These are phyloP conservation scores for Wickerhamomyces kurtzmanii DNA, from an alignment of 805 yeast species.

Conservation along the genomic window DNA sequence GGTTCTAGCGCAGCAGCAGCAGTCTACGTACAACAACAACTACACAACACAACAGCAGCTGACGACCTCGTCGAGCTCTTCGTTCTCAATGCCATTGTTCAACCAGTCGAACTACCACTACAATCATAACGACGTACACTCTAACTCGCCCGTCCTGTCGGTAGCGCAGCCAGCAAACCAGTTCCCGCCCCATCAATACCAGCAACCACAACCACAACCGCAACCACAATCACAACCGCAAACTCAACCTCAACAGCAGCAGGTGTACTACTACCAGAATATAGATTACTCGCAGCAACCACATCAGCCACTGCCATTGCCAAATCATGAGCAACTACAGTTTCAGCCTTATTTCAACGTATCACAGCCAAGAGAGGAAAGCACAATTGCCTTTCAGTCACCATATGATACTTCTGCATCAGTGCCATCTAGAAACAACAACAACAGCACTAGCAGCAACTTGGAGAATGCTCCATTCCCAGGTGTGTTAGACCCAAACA, in stretches of 20 bases:
- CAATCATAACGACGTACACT: neutral
- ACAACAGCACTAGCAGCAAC: neutral
- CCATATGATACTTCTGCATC: neutral
- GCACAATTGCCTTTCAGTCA: too few species aligned
- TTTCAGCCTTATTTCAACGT: too few species aligned
- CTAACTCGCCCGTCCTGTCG: neutral
- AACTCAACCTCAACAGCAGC: slow-evolving; percentile 2
- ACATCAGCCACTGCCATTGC: slow-evolving; percentile 3
- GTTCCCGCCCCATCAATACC: neutral
- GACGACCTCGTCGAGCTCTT: neutral
- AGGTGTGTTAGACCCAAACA: slow-evolving; percentile 10
- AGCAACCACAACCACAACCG: neutral
- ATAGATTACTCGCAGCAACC: slow-evolving; percentile 4
- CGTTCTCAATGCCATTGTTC: neutral
- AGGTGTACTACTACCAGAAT: slow-evolving; percentile 1
- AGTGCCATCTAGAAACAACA: neutral
- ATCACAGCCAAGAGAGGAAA: too few species aligned
- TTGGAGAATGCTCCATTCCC: slow-evolving; percentile 15
- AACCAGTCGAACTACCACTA: neutral
- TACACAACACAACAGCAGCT: neutral
- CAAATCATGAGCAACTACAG: slow-evolving; percentile 1
- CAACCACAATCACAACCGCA: neutral
- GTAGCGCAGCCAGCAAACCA: neutral
- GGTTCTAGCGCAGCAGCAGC: neutral
- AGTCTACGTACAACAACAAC: neutral